A percentile compares a stretch with the other conserved stretches of the same genome.
phyloP scores from a whole-genome alignment of 2,329 filamentous ascomycete genomes.

The Shiraia sp. region DNA sequence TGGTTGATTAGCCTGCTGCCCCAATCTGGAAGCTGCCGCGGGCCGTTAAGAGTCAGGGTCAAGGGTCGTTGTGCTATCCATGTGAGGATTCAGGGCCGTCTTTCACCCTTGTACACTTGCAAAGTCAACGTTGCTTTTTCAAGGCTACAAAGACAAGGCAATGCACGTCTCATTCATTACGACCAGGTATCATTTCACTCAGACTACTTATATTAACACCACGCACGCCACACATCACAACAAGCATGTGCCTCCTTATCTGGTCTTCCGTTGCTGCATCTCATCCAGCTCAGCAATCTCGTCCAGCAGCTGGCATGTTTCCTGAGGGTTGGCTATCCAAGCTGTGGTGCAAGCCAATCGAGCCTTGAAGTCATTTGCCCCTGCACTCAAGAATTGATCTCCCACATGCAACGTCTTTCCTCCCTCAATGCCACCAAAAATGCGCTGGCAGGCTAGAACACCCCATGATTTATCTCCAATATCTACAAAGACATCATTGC shows the following conservation, averaged over 20 bases:
- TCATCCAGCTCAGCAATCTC: conserved; percentile 64
- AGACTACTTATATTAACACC: no score
- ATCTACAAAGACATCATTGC: conserved; percentile 96
- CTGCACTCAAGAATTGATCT: conserved; percentile 89
- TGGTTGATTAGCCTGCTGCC: conserved; percentile 5
- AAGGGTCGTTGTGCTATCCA: conserved; percentile 1
- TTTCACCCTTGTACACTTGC: no score
- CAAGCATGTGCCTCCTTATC: conserved; percentile 18
- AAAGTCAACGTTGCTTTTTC: no score
- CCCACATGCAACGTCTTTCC: conserved; percentile 90
- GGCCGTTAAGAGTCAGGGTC: conserved; percentile 18
- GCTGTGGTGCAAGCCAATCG: conserved; percentile 89
- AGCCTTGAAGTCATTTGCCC: conserved; percentile 95
- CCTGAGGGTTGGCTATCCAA: conserved; percentile 91
- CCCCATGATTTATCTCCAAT: conserved; percentile 98
- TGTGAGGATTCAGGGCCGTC: no score
- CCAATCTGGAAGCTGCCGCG: conserved; percentile 17
- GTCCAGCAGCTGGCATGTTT: conserved; percentile 88
- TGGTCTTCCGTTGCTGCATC: conserved; percentile 44
- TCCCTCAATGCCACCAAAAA: conserved; percentile 76
- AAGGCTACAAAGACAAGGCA: no score
- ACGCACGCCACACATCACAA: no score
- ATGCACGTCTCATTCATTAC: no score
- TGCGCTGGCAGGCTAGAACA: conserved; percentile 87
- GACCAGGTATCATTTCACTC: neutral